A percentile compares a stretch with the other conserved stretches of the same genome.
Conservation (phyloP, 305 asterid genomes). For the Fraxinus xanthoxyloides region DNA sequence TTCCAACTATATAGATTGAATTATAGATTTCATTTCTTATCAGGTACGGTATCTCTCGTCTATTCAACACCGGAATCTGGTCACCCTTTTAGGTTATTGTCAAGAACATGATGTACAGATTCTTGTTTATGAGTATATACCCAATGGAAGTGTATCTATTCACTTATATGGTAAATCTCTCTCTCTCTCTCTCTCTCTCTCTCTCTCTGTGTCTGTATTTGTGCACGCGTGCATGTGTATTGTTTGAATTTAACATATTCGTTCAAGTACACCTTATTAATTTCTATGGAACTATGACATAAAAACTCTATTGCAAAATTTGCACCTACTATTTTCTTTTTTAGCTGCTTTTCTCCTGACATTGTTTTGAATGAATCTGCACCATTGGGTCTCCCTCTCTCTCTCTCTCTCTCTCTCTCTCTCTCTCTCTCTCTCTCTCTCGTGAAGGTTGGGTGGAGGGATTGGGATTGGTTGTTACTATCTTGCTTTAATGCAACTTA, state of each 20-base stretch:
- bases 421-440: neutral
- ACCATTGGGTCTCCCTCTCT: neutral
- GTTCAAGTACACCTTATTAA: neutral
- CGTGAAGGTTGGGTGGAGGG: neutral
- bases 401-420: neutral
- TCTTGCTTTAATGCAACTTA: conserved; percentile 19
- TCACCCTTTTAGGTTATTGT: conserved; percentile 82
- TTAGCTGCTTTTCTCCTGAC: neutral
- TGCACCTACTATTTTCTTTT: neutral
- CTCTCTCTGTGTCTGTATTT: neutral
- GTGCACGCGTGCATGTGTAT: neutral
- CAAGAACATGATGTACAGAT: conserved; percentile 84
- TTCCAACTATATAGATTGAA: conserved; percentile 17
- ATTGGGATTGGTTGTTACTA: neutral
- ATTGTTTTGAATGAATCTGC: neutral
- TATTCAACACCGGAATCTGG: conserved; percentile 84
- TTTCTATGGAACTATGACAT: neutral
- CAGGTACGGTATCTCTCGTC: conserved; percentile 89
- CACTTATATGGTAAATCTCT: conserved; percentile 71
- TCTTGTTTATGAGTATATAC: conserved; percentile 84
- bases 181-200: conserved; percentile 15
- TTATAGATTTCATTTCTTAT: conserved; percentile 32
- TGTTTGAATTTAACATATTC: neutral
- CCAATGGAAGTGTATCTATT: conserved; percentile 89
- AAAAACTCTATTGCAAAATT: neutral